Base-by-base conservation (phyloP, 2,329 filamentous ascomycete species). In the Domatiomyces globalis region DNA sequence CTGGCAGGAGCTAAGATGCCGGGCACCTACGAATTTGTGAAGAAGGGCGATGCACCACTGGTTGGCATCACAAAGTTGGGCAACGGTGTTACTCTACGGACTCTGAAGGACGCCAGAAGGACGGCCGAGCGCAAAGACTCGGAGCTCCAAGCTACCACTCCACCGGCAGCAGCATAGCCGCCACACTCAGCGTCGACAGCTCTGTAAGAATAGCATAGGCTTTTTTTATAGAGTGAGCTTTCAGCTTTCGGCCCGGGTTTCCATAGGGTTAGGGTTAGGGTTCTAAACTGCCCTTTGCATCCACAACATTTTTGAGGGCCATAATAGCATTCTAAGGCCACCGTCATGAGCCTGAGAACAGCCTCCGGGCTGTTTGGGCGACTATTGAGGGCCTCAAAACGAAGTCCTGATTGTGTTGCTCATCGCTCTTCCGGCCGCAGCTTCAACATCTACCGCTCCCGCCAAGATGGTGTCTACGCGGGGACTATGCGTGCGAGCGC, bases 1-100 rank as follows among this genome's bases (percentile, higher is more conserved):
- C 72, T 98, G 66, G 92, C 92, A 15, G 92, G 87, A 43, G 87
- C 94, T 70, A 98, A 98, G 73, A 73, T 98, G 68, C 92, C 92
- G 48, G 88, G 71, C 46, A 63, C 71, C 65, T 98, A 87, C 73
- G 88, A 95, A 65, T 95, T 96, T 65, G 88, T 95, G 33, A 87
- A 83, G 73, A 95, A 87, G 70, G 88, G 87, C 6, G 92, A 95
- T 62, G 76, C 88, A 2, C 81, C 92, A 0, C 79, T 95, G 39
- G 90, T 98, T 65, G 92, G 92, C 27, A 81, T 95, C 56, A 96
- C 89, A 18, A 95, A 95, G 69, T 71, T 98, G 50, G 80, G 77
- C 39, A 75, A 87, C 54, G 88, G 88, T 7, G 68, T 94, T 25
- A 94, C 88, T 19, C 69, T 90, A 62, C 87, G 90, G 61, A 83